Percentiles rank a stretch among this genome's conserved stretches.
Evolutionary conservation across 306 rosid species (phyloP).

Genomic region (Quercus cerris): DNA sequence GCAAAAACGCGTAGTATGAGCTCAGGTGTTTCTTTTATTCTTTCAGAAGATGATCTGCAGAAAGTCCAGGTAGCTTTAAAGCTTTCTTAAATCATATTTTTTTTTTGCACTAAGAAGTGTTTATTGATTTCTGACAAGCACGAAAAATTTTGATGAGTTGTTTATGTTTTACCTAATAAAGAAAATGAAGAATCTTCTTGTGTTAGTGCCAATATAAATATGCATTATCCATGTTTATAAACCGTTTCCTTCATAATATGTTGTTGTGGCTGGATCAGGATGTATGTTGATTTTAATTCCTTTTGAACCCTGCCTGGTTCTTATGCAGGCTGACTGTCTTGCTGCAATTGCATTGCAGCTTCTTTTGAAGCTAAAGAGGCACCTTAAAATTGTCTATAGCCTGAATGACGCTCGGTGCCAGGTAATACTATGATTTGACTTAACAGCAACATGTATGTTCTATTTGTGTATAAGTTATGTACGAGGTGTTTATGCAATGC

Average conservation of each 20-base stretch:
- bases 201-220: background rate
- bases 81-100: background rate
- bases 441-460: background rate
- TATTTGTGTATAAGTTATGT: background rate
- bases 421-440: constrained; percentile 39
- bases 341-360: constrained; percentile 85
- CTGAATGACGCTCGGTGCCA: constrained; percentile 88
- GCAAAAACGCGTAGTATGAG: constrained; percentile 29
- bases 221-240: constrained; percentile 2
- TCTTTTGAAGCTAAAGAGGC: constrained; percentile 91
- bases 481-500: background rate
- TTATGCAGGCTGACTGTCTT: constrained; percentile 70
- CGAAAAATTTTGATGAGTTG: background rate
- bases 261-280: constrained; percentile 5
- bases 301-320: constrained; percentile 8
- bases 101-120: constrained; percentile 12
- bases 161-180: background rate
- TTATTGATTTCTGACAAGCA: background rate
- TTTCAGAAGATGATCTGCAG: constrained; percentile 64
- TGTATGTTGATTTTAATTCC: background rate
- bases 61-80: constrained; percentile 68
- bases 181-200: background rate
- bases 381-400: constrained; percentile 78
- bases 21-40: constrained; percentile 33
- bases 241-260: background rate